phyloP scores from a whole-genome alignment of 305 asterid species.

The Nicotiana rustica region DNA sequence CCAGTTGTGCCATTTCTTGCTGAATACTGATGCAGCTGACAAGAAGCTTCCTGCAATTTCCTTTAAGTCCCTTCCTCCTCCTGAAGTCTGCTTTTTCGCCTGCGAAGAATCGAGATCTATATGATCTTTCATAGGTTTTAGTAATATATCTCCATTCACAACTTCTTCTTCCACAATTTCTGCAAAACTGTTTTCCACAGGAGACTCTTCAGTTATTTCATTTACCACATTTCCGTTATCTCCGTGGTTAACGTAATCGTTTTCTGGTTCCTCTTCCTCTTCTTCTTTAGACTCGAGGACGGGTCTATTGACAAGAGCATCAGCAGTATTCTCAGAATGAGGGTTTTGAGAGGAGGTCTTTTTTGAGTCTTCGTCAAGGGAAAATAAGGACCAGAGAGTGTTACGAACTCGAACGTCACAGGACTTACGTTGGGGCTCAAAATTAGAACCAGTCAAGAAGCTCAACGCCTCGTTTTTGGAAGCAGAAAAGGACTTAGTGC shows the following conservation, averaged over 20 bases:
- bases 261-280: conserved; percentile 42
- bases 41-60: conserved; percentile 67
- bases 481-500: conserved; percentile 87
- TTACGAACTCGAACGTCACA: conserved; percentile 90
- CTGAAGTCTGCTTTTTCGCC: conserved; percentile 62
- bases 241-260: conserved; percentile 32
- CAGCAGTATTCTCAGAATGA: conserved; percentile 40
- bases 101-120: conserved; percentile 67
- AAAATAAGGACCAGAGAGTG: conserved; percentile 73
- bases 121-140: conserved; percentile 82
- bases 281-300: conserved; percentile 61
- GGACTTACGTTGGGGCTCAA: conserved; percentile 93
- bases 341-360: conserved; percentile 35
- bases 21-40: conserved; percentile 93
- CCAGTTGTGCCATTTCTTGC: conserved; percentile 97
- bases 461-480: conserved; percentile 85
- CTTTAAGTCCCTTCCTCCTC: conserved; percentile 52
- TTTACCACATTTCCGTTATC: conserved; percentile 37
- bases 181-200: conserved; percentile 45
- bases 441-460: conserved; percentile 44
- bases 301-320: conserved; percentile 54
- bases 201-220: conserved; percentile 49
- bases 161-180: conserved; percentile 78
- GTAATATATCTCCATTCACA: conserved; percentile 40
- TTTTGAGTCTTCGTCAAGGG: conserved; percentile 62